Evolutionary conservation across 2,329 filamentous ascomycete genomes (phyloP), one percentile per base, ranked within the genome.

Genomic region (Xylaria sp.): DNA sequence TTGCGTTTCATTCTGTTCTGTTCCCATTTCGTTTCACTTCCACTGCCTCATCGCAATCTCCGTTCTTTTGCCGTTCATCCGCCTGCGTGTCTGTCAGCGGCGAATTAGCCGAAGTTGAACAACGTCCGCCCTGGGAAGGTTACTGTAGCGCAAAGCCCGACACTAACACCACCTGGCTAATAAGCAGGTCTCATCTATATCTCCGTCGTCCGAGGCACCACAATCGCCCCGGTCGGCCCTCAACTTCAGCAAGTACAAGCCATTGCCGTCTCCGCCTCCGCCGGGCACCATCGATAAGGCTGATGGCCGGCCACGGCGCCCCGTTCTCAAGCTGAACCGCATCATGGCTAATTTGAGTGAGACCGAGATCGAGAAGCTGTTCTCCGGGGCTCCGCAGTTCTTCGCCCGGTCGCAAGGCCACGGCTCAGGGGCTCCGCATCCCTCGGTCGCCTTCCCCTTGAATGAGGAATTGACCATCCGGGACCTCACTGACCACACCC

Each of bases 371-470:
- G 88, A 90, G 80, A 88, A 89, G 79, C 85, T 93, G 75, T 93
- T 93, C 82, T 91, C 90, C 32, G 91, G 91, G n/a, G 91, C 91
- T 52, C 91, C 91, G 71, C 90, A 92, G 77, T 93, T 91, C 82
- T 90, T 89, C 78, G 86, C 88, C 73, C 85, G 87, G 62, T 86
- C 84, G 67, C 86, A 89, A 74, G 86, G 87, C 48, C 87, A 89
- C 78, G 87, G 84, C 77, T 86, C 85, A 68, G 88, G 85, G 60
- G 87, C 88, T 46, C 87, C 87, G 25, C 86, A 89, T 74, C 90
- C 90, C 25, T 88, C 84, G 58, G 89, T 90, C 34, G 87, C 88
- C 46, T 92, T 90, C 76, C 90, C 90, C 1, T 92, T 90, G 86
- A 88, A 92, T 77, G 85, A 88, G 70, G 83, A 86, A 70, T 79